Evolutionary conservation across 768 basidiomycete genomes (phyloP).

Genomic region (Daedaleopsis sinensis): DNA sequence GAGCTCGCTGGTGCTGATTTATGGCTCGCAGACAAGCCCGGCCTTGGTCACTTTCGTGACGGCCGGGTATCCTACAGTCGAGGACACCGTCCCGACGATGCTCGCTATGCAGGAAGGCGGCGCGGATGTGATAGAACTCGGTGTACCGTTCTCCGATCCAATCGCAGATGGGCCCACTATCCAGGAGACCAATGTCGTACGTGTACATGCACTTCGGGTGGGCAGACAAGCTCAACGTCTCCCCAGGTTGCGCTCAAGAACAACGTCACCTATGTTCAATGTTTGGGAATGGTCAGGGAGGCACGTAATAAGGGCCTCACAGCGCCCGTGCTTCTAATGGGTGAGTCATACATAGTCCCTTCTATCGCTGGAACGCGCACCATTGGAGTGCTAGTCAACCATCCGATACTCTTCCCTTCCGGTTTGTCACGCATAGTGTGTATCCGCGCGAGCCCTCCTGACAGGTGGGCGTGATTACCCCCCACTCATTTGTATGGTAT

Average conservation of each 20-base stretch:
- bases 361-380: no score
- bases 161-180: conserved; percentile 95
- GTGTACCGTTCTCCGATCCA: conserved; percentile 95
- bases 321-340: conserved; percentile 92
- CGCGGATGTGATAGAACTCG: conserved; percentile 93
- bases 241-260: conserved; percentile 82
- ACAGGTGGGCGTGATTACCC: no score
- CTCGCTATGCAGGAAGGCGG: conserved; percentile 94
- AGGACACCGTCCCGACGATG: conserved; percentile 85
- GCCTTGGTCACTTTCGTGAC: conserved; percentile 90
- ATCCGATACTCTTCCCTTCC: no score
- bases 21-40: conserved; percentile 33
- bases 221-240: background rate
- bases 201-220: conserved; percentile 27
- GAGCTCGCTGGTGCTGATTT: background rate
- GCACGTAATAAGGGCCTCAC: conserved; percentile 84
- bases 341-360: no score
- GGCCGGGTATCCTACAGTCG: conserved; percentile 82
- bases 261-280: conserved; percentile 73
- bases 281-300: conserved; percentile 74
- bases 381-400: no score
- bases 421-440: no score
- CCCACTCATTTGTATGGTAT: no score
- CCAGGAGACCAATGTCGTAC: conserved; percentile 90
- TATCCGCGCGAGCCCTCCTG: no score